Conservation (phyloP, 2,329 filamentous ascomycete genomes). For the Cladosporium sp. region DNA sequence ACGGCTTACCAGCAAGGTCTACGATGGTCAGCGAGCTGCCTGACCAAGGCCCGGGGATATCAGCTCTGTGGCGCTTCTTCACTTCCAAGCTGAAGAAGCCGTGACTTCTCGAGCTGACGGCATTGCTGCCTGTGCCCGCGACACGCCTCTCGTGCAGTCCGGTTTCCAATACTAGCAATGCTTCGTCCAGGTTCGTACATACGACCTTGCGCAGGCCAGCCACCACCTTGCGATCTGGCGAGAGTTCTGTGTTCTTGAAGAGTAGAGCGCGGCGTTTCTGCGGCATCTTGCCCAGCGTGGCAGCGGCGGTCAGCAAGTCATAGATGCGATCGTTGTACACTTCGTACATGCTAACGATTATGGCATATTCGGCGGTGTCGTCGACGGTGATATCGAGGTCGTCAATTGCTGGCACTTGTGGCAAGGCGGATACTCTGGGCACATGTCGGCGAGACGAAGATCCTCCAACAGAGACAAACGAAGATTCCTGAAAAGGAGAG, state of each 20-base stretch:
- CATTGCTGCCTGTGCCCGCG: slow-evolving; percentile 87
- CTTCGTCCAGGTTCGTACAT: slow-evolving; percentile 74
- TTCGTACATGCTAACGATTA: slow-evolving; percentile 96
- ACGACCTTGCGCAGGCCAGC: slow-evolving; percentile 86
- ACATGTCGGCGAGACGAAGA: slow-evolving; percentile 50
- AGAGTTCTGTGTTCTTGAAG: slow-evolving; percentile 87
- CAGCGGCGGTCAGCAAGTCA: slow-evolving; percentile 68
- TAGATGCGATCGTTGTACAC: slow-evolving; percentile 98
- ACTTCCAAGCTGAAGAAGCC: slow-evolving; percentile 95
- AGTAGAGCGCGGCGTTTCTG: slow-evolving; percentile 69
- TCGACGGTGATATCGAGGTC: slow-evolving; percentile 62
- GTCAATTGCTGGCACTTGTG: slow-evolving; percentile 68
- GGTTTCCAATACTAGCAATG: slow-evolving; percentile 82
- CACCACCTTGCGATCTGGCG: slow-evolving; percentile 88
- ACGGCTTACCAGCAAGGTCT: slow-evolving; percentile 66
- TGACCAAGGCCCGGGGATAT: slow-evolving; percentile 57
- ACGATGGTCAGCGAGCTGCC: slow-evolving; percentile 80
- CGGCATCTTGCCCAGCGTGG: slow-evolving; percentile 46
- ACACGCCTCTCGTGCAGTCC: slow-evolving; percentile 82
- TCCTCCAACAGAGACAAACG: slow-evolving; percentile 33
- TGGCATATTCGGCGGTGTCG: slow-evolving; percentile 68
- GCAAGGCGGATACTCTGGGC: slow-evolving; percentile 63
- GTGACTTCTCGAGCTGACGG: slow-evolving; percentile 83
- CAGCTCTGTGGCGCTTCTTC: slow-evolving; percentile 62
- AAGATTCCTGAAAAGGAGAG: slow-evolving; percentile 28